These are phyloP conservation scores for Mycena albidolilacea DNA, from an alignment of 768 basidiomycete genomes.

Conservation along the genomic window DNA sequence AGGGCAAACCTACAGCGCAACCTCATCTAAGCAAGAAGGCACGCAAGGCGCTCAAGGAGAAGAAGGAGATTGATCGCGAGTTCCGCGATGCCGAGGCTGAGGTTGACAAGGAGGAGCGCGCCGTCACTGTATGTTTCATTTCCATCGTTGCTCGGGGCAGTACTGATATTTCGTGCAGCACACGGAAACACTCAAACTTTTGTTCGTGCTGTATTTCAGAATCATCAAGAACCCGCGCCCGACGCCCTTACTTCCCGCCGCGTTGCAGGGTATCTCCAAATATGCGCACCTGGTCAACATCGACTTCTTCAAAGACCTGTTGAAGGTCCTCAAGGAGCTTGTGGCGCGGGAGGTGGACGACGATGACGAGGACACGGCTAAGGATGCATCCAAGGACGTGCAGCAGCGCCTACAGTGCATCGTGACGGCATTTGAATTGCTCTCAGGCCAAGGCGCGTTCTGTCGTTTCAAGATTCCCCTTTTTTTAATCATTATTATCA, in stretches of 20 bases:
- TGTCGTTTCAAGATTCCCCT: slow-evolving; percentile 22
- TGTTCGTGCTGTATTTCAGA: slow-evolving; percentile 97
- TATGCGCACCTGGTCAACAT: slow-evolving; percentile 98
- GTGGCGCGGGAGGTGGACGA: slow-evolving; percentile 67
- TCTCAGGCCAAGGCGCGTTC: slow-evolving; percentile 90
- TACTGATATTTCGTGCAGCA: slow-evolving; percentile 67
- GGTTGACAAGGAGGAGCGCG: slow-evolving; percentile 92
- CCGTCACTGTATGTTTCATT: slow-evolving; percentile 73
- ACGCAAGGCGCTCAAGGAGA: slow-evolving; percentile 88
- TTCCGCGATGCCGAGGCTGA: slow-evolving; percentile 95
- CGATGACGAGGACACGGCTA: slow-evolving; percentile 57
- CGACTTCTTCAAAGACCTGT: slow-evolving; percentile 97
- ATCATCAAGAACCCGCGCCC: slow-evolving; percentile 90
- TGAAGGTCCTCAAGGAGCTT: slow-evolving; percentile 87
- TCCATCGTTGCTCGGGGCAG: slow-evolving; percentile 19
- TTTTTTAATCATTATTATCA: slow-evolving; percentile 24
- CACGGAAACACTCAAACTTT: slow-evolving; percentile 97
- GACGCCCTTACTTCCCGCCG: slow-evolving; percentile 86
- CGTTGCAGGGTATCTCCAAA: slow-evolving; percentile 91
- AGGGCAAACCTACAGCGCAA: slow-evolving; percentile 71
- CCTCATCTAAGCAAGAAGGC: slow-evolving; percentile 95
- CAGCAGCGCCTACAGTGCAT: slow-evolving; percentile 86
- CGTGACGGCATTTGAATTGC: slow-evolving; percentile 96
- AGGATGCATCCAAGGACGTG: slow-evolving; percentile 54
- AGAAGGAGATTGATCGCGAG: slow-evolving; percentile 91